Evolutionary conservation across 768 basidiomycete species (phyloP).

Genomic region (Panus rudis): DNA sequence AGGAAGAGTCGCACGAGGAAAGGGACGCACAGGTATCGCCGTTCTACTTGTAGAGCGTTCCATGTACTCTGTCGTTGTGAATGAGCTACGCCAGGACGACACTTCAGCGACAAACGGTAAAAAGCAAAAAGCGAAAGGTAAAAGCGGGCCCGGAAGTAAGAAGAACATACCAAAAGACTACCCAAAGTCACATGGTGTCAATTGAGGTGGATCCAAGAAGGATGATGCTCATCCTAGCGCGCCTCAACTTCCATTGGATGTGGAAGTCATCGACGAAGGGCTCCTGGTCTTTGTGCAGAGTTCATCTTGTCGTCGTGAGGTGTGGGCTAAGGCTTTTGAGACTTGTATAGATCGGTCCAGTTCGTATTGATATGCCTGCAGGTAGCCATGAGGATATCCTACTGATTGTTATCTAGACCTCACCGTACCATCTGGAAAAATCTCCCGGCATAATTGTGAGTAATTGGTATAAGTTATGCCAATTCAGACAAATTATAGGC

Average conservation of each 20-base stretch:
- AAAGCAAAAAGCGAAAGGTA: too few species aligned
- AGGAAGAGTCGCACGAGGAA: slow-evolving; percentile 10
- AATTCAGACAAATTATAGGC: too few species aligned
- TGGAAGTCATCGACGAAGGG: slow-evolving; percentile 21
- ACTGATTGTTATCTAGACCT: not conserved
- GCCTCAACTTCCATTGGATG: slow-evolving; percentile 5
- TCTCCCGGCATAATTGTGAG: too few species aligned
- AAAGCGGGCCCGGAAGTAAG: too few species aligned
- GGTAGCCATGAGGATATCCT: too few species aligned
- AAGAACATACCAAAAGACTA: slow-evolving; percentile 3
- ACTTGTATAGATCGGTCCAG: not conserved
- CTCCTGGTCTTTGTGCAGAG: slow-evolving; percentile 24
- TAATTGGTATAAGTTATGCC: too few species aligned
- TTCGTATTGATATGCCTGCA: too few species aligned
- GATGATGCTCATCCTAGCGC: not conserved
- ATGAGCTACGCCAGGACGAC: too few species aligned
- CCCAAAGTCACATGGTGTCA: slow-evolving; percentile 8
- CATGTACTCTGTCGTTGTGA: slow-evolving; percentile 2
- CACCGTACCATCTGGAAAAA: too few species aligned
- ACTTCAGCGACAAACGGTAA: not conserved
- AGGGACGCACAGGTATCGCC: slow-evolving; percentile 9
- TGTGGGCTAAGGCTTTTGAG: slow-evolving; percentile 16
- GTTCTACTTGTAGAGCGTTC: slow-evolving; percentile 12
- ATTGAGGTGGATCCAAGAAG: slow-evolving; percentile 1
- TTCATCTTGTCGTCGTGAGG: slow-evolving; percentile 17